Conservation (phyloP, 2,329 filamentous ascomycete genomes). For the Ilyonectria robusta region DNA sequence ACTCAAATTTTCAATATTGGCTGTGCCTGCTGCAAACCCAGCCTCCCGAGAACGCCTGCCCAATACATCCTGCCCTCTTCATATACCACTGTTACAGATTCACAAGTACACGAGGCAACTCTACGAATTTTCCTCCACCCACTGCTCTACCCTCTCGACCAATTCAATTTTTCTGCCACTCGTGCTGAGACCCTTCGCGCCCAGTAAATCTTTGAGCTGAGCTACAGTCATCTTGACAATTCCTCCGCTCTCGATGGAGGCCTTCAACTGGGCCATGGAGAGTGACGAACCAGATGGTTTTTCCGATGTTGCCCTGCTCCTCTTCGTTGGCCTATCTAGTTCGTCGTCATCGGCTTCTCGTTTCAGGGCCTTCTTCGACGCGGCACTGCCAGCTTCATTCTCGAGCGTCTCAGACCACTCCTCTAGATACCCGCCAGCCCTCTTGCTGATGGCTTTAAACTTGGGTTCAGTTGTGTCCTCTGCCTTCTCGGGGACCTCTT, state of each 20-base stretch:
- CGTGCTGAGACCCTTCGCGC: slow-evolving; percentile 62
- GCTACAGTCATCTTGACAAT: slow-evolving; percentile 69
- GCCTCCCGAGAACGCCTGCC: slow-evolving; percentile 14
- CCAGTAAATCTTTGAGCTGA: slow-evolving; percentile 65
- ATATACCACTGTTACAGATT: slow-evolving; percentile 2
- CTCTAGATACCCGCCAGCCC: slow-evolving; percentile 82
- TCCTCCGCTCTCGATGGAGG: slow-evolving; percentile 60
- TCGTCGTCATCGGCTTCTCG: slow-evolving; percentile 65
- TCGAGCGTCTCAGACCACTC: slow-evolving; percentile 82
- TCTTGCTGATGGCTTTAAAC: slow-evolving; percentile 90
- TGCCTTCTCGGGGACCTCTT: slow-evolving; percentile 83
- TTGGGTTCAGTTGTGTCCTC: slow-evolving; percentile 88
- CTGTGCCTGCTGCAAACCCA: not conserved
- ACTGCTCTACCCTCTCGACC: slow-evolving; percentile 69
- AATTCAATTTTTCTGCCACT: slow-evolving; percentile 69
- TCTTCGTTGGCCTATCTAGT: slow-evolving; percentile 63
- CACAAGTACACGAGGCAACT: slow-evolving; percentile 10
- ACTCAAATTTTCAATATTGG: not conserved
- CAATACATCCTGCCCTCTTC: not conserved
- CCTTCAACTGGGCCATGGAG: slow-evolving; percentile 63
- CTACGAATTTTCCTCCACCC: slow-evolving; percentile 64
- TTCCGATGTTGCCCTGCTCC: slow-evolving; percentile 53
- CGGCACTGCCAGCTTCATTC: slow-evolving; percentile 60
- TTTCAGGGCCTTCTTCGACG: slow-evolving; percentile 62
- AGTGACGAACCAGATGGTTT: slow-evolving; percentile 54